Evolutionary conservation across 2,329 filamentous ascomycete genomes (phyloP).

Genomic region (Madurella mycetomatis): DNA sequence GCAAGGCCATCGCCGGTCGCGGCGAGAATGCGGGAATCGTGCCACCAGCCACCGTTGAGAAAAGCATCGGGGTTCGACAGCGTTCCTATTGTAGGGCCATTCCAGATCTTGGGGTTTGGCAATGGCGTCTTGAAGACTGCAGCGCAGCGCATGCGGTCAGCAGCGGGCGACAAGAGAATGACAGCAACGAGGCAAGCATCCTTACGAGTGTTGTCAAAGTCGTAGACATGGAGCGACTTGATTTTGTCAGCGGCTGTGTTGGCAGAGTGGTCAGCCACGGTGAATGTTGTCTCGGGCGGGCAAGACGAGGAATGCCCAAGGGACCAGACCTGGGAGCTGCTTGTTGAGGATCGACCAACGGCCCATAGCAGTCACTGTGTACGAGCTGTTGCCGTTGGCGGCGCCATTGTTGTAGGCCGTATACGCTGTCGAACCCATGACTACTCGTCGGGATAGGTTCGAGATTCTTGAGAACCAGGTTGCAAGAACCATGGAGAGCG

Average conservation of each 20-base stretch:
- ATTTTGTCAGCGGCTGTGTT: slow-evolving; percentile 58
- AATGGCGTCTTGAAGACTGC: slow-evolving; percentile 86
- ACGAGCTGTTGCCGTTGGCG: slow-evolving; percentile 19
- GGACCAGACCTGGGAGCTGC: slow-evolving; percentile 57
- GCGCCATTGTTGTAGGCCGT: slow-evolving; percentile 23
- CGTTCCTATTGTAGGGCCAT: slow-evolving; percentile 67
- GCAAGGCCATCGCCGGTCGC: slow-evolving; percentile 80
- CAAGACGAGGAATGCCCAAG: neutral
- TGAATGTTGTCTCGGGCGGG: neutral
- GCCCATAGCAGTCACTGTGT: slow-evolving; percentile 69
- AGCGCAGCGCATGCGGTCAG: neutral
- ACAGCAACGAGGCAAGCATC: neutral
- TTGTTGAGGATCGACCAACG: slow-evolving; percentile 79
- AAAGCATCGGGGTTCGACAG: slow-evolving; percentile 74
- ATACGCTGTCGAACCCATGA: slow-evolving; percentile 24
- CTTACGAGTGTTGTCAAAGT: slow-evolving; percentile 94
- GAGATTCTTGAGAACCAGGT: slow-evolving; percentile 16
- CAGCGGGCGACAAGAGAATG: neutral
- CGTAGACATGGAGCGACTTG: slow-evolving; percentile 84
- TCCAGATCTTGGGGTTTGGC: slow-evolving; percentile 87
- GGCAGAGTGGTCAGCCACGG: slow-evolving; percentile 18
- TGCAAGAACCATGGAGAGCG: slow-evolving; percentile 20
- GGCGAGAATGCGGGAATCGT: slow-evolving; percentile 79
- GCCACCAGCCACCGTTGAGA: slow-evolving; percentile 91
- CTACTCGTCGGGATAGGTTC: slow-evolving; percentile 17